Evolutionary conservation across 306 rosid genomes (phyloP).

Genomic region (Fragaria iinumae): DNA sequence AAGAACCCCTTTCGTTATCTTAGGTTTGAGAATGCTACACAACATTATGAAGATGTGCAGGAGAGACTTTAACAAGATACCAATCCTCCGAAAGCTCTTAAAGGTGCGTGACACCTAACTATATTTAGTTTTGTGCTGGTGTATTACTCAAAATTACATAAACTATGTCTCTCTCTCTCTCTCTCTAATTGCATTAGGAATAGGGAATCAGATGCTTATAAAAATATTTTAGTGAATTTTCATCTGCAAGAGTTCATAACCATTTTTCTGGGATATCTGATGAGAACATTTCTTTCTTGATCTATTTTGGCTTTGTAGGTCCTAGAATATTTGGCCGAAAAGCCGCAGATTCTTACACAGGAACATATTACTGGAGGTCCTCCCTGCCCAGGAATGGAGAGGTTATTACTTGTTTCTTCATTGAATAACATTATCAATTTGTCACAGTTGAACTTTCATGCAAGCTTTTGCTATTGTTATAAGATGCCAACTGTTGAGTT

Average conservation of each 20-base stretch:
- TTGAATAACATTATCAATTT: neutral
- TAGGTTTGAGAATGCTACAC: slow-evolving; percentile 97
- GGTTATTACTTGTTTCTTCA: slow-evolving; percentile 38
- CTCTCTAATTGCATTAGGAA: neutral
- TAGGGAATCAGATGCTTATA: neutral
- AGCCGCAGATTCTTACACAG: slow-evolving; percentile 63
- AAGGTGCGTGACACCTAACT: slow-evolving; percentile 52
- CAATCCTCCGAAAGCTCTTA: slow-evolving; percentile 94
- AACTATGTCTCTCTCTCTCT: neutral
- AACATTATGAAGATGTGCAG: slow-evolving; percentile 86
- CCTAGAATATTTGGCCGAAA: slow-evolving; percentile 71
- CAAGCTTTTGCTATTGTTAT: neutral
- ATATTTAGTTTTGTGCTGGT: neutral
- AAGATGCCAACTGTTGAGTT: neutral
- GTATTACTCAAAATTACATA: neutral
- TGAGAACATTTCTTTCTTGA: neutral
- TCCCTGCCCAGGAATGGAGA: slow-evolving; percentile 95
- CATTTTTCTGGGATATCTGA: neutral
- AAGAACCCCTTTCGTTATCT: slow-evolving; percentile 28
- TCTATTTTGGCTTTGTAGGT: slow-evolving; percentile 43
- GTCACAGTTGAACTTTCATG: neutral
- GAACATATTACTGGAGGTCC: slow-evolving; percentile 85
- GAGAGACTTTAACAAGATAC: slow-evolving; percentile 91
- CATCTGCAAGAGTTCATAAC: neutral
- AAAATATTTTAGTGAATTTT: neutral